Conservation (phyloP, 2,329 filamentous ascomycete genomes). For the Pseudogymnoascus sp. region DNA sequence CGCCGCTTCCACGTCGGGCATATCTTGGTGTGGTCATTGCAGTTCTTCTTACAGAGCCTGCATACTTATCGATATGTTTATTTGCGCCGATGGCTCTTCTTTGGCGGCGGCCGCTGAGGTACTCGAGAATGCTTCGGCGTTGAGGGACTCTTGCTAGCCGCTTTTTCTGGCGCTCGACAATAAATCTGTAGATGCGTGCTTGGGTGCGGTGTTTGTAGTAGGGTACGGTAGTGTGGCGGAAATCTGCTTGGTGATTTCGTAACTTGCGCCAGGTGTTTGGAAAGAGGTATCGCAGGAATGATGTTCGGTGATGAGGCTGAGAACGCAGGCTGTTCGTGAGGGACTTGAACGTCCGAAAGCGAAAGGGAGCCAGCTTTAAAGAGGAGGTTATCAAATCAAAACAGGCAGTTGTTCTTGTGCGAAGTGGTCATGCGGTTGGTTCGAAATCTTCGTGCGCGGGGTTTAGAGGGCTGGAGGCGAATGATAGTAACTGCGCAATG, state of each 20-base stretch:
- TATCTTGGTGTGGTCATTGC: conserved; percentile 28
- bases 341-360: conserved; percentile 9
- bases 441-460: background rate
- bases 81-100: conserved; percentile 11
- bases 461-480: background rate
- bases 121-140: conserved; percentile 40
- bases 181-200: conserved; percentile 66
- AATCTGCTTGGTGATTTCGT: conserved; percentile 56
- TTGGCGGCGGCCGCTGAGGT: conserved; percentile 32
- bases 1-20: conserved; percentile 16
- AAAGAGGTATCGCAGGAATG: conserved; percentile 59
- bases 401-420: background rate
- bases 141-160: conserved; percentile 41
- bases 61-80: conserved; percentile 20
- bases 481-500: background rate
- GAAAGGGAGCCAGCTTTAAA: conserved; percentile 6
- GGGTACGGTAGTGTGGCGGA: conserved; percentile 70
- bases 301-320: conserved; percentile 37
- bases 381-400: background rate
- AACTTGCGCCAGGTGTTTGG: conserved; percentile 55
- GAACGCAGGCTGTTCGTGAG: background rate
- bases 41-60: conserved; percentile 21
- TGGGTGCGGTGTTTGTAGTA: conserved; percentile 63
- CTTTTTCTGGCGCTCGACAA: conserved; percentile 56
- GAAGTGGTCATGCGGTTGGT: background rate